Evolutionary conservation across 371 early-diverging fungal species (phyloP), one percentile per base, ranked within the genome.

Genomic region (Mucor velutinosus): DNA sequence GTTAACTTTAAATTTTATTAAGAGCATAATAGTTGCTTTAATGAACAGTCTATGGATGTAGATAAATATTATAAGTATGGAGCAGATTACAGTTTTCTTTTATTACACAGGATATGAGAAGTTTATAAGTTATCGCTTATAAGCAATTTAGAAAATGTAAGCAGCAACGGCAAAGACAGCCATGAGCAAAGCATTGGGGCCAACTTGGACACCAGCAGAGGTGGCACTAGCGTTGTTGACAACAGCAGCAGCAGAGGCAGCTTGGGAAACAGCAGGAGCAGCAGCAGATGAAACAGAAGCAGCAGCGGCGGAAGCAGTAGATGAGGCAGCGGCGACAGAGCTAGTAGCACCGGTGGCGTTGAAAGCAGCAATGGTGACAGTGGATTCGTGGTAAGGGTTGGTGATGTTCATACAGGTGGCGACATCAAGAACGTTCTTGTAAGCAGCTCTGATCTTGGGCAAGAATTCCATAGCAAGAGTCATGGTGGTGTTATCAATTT

Each of bases 401-500:
- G 83, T 81, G 60, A 86, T 86, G 77, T 83, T 82, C 74, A 73
- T 76, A 62, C 86, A 86, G 60, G 81, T 82, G 58, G 83, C 82
- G 47, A 83, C 84, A 58, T 80, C 77, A 58, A 86, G 55, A 57
- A 83, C 79, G 58, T 83, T 67, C 76, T 84, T 77, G 71, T 80
- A 79, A 19, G 74, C 76, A 12, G 66, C n/a, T 65, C 73, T 64
- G 67, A 86, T 82, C 62, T 79, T 72, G 60, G 84, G 83, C 67
- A 83, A 61, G 74, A 78, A 73, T 45, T 82, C 73, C 23, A 83
- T 32, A 62, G 83, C 80, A 67, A 84, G 69, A 23, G 69, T 47
- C 81, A 86, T 84, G 41, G 84, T 86, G 14, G 71, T 74, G 76
- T 86, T 84, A 43, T 80, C 72, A 60, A 86, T 81, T 75, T 86